Percentiles rank a stretch among this genome's conserved stretches.
Conservation (phyloP, 257 asterid species). For the Misopates orontium region DNA sequence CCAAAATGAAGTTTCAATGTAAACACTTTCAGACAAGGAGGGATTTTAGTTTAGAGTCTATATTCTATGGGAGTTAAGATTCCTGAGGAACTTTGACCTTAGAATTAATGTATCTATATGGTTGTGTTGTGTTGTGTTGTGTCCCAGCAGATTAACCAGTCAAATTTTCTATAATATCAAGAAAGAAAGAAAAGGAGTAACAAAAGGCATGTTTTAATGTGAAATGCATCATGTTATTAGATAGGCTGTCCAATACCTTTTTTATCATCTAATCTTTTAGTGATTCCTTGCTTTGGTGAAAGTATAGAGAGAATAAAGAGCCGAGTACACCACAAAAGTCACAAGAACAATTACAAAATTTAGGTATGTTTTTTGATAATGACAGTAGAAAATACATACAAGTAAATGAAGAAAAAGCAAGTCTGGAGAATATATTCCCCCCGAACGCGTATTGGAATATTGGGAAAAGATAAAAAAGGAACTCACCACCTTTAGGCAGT, state of each 20-base stretch:
- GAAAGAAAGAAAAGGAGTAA: neutral
- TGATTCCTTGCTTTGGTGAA: conserved; percentile 4
- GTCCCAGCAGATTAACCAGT: neutral
- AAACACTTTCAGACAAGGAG: no score
- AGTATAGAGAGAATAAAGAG: neutral
- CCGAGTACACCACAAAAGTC: neutral
- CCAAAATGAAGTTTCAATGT: no score
- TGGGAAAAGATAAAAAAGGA: neutral
- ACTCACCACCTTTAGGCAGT: neutral
- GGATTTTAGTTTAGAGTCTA: neutral
- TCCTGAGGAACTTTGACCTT: no score
- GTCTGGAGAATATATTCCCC: neutral
- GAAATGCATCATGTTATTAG: neutral
- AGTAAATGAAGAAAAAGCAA: neutral
- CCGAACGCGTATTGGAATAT: neutral
- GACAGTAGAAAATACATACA: neutral
- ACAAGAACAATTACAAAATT: neutral
- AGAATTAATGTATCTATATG: no score
- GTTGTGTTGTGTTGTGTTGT: no score
- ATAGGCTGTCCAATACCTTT: neutral
- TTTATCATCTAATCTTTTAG: neutral
- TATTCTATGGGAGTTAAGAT: no score
- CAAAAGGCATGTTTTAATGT: conserved; percentile 5
- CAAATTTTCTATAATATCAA: neutral
- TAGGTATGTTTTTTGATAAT: neutral